Conservation (phyloP, 73 alveolate species). For the Blepharisma japonicum region DNA sequence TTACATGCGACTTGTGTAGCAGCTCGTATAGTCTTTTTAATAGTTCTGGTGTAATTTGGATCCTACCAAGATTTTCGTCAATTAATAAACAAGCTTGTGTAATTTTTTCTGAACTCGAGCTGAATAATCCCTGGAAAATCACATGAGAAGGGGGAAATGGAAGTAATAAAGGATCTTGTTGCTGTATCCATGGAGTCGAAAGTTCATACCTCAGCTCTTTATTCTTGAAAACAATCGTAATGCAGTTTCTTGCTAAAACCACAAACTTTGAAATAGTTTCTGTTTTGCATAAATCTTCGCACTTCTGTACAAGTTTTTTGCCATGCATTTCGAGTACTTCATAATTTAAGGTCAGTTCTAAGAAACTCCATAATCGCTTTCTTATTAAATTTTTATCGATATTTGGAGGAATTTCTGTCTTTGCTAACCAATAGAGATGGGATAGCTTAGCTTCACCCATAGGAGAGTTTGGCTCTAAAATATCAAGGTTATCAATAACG, state of each 20-base stretch:
- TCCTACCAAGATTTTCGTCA: neutral
- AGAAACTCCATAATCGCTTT: neutral
- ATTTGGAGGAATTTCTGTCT: neutral
- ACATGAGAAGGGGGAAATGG: constrained; percentile 18
- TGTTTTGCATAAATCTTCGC: constrained; percentile 12
- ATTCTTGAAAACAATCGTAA: neutral
- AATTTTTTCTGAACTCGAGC: constrained; percentile 12
- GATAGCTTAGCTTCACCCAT: neutral
- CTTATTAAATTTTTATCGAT: neutral
- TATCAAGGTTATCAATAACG: constrained; percentile 7
- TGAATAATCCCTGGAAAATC: neutral
- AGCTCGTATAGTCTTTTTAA: constrained; percentile 8
- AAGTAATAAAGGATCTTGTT: constrained; percentile 25
- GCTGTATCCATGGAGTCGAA: constrained; percentile 26
- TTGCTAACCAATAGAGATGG: neutral
- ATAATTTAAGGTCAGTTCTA: neutral
- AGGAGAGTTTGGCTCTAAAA: constrained; percentile 11
- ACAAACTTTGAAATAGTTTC: constrained; percentile 5
- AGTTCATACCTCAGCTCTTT: neutral
- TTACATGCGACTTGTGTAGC: neutral
- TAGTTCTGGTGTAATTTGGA: neutral
- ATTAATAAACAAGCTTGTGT: constrained; percentile 2
- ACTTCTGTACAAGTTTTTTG: constrained; percentile 12
- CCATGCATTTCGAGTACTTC: constrained; percentile 26
- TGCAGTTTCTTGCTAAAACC: neutral